Base-by-base conservation (phyloP, 169 alveolate species). In the Theileria sp. region DNA sequence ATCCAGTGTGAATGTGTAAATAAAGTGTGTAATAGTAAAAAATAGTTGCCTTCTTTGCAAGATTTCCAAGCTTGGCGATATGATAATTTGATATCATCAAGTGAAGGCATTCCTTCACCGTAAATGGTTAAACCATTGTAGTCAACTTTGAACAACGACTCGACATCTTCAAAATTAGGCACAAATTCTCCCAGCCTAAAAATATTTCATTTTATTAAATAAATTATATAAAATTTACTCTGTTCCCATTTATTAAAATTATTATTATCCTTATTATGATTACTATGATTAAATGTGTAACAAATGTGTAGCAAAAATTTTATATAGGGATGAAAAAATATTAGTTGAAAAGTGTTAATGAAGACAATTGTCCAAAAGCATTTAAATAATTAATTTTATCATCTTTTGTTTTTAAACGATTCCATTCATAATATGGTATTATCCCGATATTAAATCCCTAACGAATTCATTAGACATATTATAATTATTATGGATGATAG, bases 351-450 rank as follows among this genome's bases (percentile, higher is more conserved):
- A 74, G 25, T 25, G 72, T 23, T 30, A 65, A 21, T 21, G 81
- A 75, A 64, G 77, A 54, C 8, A 65, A 19, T 69, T 83, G 79
- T 13, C 87, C 87, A 38, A 85, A 73, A 75, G 28, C 34, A 58
- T 54, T 56, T 68, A 79, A 50, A 32, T 77, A 76, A 21, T 77
- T 61, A 70, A 76, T 26, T 36, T 85, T 79, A 34, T 79, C 87
- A 54, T 85, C 69, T n/a, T 50, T 58, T 15, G 86, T 79, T 81
- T 66, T 79, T 21, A 83, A 80, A 26, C 76, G 76, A 73, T 77
- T 78, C 91, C 91, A 85, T 60, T 85, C 91, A 56, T 61, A 73
- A 19, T 78, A 85, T 21, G 91, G 88, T 1, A 85, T 54, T 21
- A 79, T 13, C 38, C 79, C 73, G 1, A 85, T 84, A 38, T 71